These are phyloP conservation scores for Takakia lepidozioides DNA, from an alignment of 225 moss, liverwort and hornwort species.

Conservation along the genomic window DNA sequence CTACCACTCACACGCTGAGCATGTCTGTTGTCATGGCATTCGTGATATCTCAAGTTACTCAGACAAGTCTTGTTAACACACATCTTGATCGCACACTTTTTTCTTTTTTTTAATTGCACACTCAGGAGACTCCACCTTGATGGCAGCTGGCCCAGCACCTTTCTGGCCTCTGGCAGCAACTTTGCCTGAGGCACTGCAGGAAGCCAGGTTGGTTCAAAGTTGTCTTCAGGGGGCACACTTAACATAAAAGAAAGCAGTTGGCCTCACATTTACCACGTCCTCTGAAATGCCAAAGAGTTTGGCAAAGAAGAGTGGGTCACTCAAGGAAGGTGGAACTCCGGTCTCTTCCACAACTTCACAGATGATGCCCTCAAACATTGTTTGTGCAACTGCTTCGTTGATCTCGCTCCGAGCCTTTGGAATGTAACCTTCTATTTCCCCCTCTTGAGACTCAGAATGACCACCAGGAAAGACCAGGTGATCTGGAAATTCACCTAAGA, in stretches of 20 bases:
- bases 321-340: conserved; percentile 61
- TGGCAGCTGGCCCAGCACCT: conserved; percentile 98
- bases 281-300: conserved; percentile 85
- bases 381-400: conserved; percentile 39
- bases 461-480: conserved; percentile 89
- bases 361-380: conserved; percentile 88
- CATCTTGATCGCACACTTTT: too few relatives aligned
- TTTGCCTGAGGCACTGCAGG: conserved; percentile 36
- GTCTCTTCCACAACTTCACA: conserved; percentile 96
- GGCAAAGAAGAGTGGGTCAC: conserved; percentile 81
- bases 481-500: conserved; percentile 93
- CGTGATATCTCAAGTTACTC: too few relatives aligned
- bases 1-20: too few relatives aligned
- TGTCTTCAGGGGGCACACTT: conserved; percentile 62
- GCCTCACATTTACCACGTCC: conserved; percentile 65
- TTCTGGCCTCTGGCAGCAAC: conserved; percentile 37
- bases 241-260: conserved; percentile 80
- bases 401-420: conserved; percentile 14
- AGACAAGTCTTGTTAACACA: too few relatives aligned
- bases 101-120: too few relatives aligned
- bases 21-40: too few relatives aligned
- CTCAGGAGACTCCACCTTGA: conserved; percentile 93
- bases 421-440: conserved; percentile 51
- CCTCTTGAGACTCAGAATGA: conserved; percentile 82
- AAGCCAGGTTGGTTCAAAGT: conserved; percentile 70